Evolutionary conservation across 73 alveolate species (phyloP).

Genomic region (Urostyla sp.): DNA sequence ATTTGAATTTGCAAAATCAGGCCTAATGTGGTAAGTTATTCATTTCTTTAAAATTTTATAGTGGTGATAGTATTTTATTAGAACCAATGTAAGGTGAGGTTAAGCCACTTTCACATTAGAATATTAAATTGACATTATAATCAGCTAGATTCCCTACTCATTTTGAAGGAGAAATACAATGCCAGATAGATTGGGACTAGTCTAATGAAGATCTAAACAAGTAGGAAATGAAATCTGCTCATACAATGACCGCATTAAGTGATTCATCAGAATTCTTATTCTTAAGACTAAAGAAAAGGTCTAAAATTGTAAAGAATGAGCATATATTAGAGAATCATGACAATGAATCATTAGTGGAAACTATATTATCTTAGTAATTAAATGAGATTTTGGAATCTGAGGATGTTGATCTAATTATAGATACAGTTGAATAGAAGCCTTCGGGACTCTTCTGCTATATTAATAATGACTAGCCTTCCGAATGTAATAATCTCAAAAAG

Average conservation of each 20-base stretch:
- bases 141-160: conserved; percentile 85
- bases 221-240: conserved; percentile 51
- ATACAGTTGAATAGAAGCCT: conserved; percentile 67
- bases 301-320: conserved; percentile 55
- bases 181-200: conserved; percentile 88
- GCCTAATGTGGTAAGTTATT: conserved; percentile 86
- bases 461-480: conserved; percentile 56
- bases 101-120: conserved; percentile 81
- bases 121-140: conserved; percentile 81
- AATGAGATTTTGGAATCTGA: conserved; percentile 79
- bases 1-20: conserved; percentile 94
- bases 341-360: conserved; percentile 61
- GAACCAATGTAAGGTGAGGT: conserved; percentile 86
- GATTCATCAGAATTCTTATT: conserved; percentile 66
- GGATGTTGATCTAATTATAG: conserved; percentile 68
- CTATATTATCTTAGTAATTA: conserved; percentile 71
- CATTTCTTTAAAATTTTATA: background rate
- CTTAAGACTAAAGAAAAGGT: conserved; percentile 78
- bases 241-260: conserved; percentile 44
- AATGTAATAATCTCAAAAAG: background rate
- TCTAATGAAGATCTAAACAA: conserved; percentile 57
- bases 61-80: conserved; percentile 89
- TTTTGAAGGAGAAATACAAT: conserved; percentile 93
- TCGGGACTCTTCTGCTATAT: conserved; percentile 54
- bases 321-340: conserved; percentile 55